Conservation (phyloP, 768 basidiomycete species). For the Rhizopogon vulgaris region DNA sequence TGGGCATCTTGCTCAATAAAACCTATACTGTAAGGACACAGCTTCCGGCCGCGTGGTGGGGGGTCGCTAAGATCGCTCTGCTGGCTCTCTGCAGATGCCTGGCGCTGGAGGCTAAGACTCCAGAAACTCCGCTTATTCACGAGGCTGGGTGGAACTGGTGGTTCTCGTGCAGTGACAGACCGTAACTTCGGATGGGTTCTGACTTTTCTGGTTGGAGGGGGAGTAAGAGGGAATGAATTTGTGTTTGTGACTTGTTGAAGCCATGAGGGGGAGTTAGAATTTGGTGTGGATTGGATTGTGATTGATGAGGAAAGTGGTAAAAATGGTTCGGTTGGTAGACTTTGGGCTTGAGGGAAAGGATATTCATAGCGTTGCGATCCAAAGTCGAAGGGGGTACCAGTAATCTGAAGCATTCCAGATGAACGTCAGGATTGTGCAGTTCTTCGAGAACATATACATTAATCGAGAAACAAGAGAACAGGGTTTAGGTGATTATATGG, state of each 20-base stretch:
- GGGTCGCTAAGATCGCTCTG: slow-evolving; percentile 20
- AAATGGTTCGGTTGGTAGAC: slow-evolving; percentile 22
- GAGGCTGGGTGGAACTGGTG: slow-evolving; percentile 25
- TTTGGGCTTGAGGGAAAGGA: slow-evolving; percentile 25
- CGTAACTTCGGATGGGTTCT: slow-evolving; percentile 27
- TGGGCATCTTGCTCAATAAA: neutral
- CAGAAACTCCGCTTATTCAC: slow-evolving; percentile 22
- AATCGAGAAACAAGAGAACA: slow-evolving; percentile 2
- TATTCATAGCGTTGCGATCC: slow-evolving; percentile 28
- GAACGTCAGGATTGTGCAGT: slow-evolving; percentile 3
- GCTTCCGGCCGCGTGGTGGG: slow-evolving; percentile 4
- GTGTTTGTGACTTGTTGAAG: slow-evolving; percentile 18
- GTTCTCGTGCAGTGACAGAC: slow-evolving; percentile 20
- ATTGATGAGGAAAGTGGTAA: slow-evolving; percentile 17
- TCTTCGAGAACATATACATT: neutral
- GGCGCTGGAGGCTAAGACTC: slow-evolving; percentile 14
- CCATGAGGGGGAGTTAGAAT: slow-evolving; percentile 20
- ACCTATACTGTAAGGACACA: slow-evolving; percentile 4
- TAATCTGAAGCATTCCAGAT: slow-evolving; percentile 16
- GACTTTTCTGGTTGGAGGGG: slow-evolving; percentile 20
- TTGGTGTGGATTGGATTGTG: slow-evolving; percentile 14
- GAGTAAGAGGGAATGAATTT: slow-evolving; percentile 25
- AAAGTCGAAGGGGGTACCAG: slow-evolving; percentile 28
- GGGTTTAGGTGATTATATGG: slow-evolving; percentile 3
- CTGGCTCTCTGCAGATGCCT: slow-evolving; percentile 25